Evolutionary conservation across 805 yeast species (phyloP), one percentile per base, ranked within the genome.

Genomic region (Saturnispora galanensis): DNA sequence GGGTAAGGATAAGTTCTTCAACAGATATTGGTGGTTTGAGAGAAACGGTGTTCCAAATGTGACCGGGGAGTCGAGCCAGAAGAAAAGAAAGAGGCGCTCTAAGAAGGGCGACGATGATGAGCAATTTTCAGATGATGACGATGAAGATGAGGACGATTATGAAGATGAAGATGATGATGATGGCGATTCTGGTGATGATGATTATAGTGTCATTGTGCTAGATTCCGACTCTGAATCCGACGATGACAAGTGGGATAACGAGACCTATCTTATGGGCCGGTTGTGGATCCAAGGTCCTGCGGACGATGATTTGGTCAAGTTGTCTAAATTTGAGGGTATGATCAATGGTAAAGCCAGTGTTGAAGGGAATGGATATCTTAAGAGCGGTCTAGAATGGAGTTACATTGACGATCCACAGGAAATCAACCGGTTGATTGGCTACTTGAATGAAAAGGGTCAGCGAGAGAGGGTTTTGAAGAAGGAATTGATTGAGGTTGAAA

Each of bases 1-100:
- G 26, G 98, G 98, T 2, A 73, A 79, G 47, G 98, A 93, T 61
- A 67, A 95, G 41, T 74, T 76, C 47, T 88, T 70, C 60, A 93
- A 93, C 65, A 70, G 89, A 51, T 93, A 90, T 60, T 93, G 95
- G 95, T 93, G 96, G 96, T 79, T 88, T 57, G 97, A 90, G 56
- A 71, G 72, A 50, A 82, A 83, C 56, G 98, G 97, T 0, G 68
- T 87, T 39, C 86, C 88, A 4, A 68, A 63, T 35, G 53, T 64
- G 15, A 56, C 54, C 5, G 41, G 53, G 13, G 47, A 50, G 38
- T 37, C 41, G 12, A 33, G 13, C 11, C 37, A 28, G 46, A 43
- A 18, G 48, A 46, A 28, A 56, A 53, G 18, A 63, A 56, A 15
- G 58, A 53, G 33, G n/a, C 56, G 52, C 11, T 65, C 54, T 1